Evolutionary conservation across 495 filamentous ascomycete species (phyloP), one percentile per base, ranked within the genome.

Genomic region (Podospora pseudopauciseta): DNA sequence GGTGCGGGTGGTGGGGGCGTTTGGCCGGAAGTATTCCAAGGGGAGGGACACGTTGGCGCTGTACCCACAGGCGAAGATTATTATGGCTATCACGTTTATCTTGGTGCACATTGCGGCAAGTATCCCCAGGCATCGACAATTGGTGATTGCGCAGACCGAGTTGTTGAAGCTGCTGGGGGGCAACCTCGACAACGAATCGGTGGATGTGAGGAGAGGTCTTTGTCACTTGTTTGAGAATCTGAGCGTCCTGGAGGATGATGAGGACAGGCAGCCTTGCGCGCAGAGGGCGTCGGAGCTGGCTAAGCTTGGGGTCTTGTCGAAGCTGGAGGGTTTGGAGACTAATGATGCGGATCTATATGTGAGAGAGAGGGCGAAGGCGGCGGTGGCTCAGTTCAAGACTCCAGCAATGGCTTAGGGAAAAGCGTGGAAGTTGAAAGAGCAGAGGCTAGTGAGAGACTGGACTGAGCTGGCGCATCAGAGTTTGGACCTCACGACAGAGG

Each of bases 61-160:
- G 4, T 83, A 84, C 39, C 91, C 91, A 5, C 86, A 87, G 23
- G 72, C 84, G 63, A 90, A 95, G 77, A 89, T 97, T 67, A 83
- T 97, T 66, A 84, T 81, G 71, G 84, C 91, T 18, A 89, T 92
- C 28, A 86, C 89, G 30, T 92, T 86, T 73, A 85, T 96, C 65
- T 81, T 98, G 64, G 88, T 92, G 55, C 92, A 97, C 79, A 87
- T 98, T 69, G 92, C 93, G 16, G 93, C 92, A 16, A 90, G 91
- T 64, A 78, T 84, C 16, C 88, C 93, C 0, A 82, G 85, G 56
- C 92, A 97, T 75, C 89, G 92, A 7, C 86, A 91, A 67, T 72
- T 86, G 5, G 79, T 88, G 0, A 81, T 87, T 15, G 78, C 86
- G 39, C 85, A 87, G 68, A 85, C 80, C 3, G 84, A 86, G 44